Conservation (phyloP, 2,329 filamentous ascomycete genomes). For the Microdochium bolleyi region DNA sequence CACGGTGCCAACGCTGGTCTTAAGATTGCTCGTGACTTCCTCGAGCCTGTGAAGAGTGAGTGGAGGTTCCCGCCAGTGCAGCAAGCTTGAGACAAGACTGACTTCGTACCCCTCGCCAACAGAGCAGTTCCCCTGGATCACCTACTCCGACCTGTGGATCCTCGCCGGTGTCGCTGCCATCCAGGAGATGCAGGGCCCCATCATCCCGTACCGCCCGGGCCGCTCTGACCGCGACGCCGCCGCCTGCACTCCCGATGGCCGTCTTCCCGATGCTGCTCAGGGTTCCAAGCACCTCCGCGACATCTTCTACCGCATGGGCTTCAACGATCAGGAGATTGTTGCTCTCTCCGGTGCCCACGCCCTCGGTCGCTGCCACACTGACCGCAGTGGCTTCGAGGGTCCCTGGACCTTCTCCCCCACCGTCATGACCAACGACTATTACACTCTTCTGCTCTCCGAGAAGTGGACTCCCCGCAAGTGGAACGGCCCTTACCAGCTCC, state of each 20-base stretch:
- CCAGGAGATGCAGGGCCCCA: constrained; percentile 90
- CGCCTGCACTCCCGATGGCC: constrained; percentile 89
- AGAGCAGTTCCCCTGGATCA: constrained; percentile 89
- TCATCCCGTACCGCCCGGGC: constrained; percentile 82
- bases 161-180: constrained; percentile 77
- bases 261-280: constrained; percentile 72
- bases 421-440: constrained; percentile 92
- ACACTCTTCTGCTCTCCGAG: constrained; percentile 76
- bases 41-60: constrained; percentile 81
- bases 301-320: constrained; percentile 97
- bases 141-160: constrained; percentile 95
- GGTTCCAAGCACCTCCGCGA: constrained; percentile 73
- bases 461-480: constrained; percentile 91
- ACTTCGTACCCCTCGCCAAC: constrained; percentile 8
- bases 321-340: constrained; percentile 94
- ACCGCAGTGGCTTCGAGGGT: constrained; percentile 81
- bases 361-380: constrained; percentile 80
- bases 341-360: constrained; percentile 81
- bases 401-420: constrained; percentile 92
- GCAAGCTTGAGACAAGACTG: constrained; percentile 2
- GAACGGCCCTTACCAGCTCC: constrained; percentile 75
- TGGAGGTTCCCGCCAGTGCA: constrained; percentile 3
- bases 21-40: constrained; percentile 79
- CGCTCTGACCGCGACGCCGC: constrained; percentile 70
- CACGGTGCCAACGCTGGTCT: constrained; percentile 94